These are phyloP conservation scores for Pseudotulostoma volvatum DNA, from an alignment of 495 filamentous ascomycete species.

Conservation along the genomic window DNA sequence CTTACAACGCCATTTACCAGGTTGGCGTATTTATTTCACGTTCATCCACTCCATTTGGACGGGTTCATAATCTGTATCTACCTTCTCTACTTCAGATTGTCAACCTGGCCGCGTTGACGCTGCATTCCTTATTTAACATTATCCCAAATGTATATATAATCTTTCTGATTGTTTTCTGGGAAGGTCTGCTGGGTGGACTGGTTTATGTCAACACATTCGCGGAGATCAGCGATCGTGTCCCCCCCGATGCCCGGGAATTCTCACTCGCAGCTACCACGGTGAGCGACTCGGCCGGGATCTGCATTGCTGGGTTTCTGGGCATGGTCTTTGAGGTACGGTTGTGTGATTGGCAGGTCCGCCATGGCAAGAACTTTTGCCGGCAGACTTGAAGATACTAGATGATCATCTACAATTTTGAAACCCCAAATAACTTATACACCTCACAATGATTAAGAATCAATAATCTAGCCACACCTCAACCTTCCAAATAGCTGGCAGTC, in stretches of 20 bases:
- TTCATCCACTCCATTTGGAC: slow-evolving; percentile 73
- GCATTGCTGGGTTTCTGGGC: slow-evolving; percentile 69
- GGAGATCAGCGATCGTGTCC: slow-evolving; percentile 69
- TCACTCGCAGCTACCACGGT: slow-evolving; percentile 79
- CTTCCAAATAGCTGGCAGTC: no score
- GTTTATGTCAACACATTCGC: slow-evolving; percentile 96
- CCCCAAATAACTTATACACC: no score
- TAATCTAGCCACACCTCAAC: no score
- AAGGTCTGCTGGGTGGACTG: slow-evolving; percentile 72
- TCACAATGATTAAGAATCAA: no score
- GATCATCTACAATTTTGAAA: background rate
- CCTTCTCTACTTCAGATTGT: slow-evolving; percentile 69
- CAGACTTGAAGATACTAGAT: slow-evolving; percentile 8
- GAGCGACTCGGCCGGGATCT: slow-evolving; percentile 83
- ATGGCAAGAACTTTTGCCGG: slow-evolving; percentile 64
- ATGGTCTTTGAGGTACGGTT: slow-evolving; percentile 72
- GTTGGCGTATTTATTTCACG: slow-evolving; percentile 85
- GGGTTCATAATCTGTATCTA: slow-evolving; percentile 62
- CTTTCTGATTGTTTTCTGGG: slow-evolving; percentile 84
- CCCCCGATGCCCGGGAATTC: slow-evolving; percentile 68
- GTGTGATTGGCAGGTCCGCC: slow-evolving; percentile 63
- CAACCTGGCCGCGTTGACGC: slow-evolving; percentile 57
- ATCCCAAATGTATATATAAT: slow-evolving; percentile 71
- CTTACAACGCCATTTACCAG: slow-evolving; percentile 88
- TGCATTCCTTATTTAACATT: slow-evolving; percentile 61